These are phyloP conservation scores for Debaryomycetaceae sp. DNA, from an alignment of 1,139 yeast genomes.

Conservation along the genomic window DNA sequence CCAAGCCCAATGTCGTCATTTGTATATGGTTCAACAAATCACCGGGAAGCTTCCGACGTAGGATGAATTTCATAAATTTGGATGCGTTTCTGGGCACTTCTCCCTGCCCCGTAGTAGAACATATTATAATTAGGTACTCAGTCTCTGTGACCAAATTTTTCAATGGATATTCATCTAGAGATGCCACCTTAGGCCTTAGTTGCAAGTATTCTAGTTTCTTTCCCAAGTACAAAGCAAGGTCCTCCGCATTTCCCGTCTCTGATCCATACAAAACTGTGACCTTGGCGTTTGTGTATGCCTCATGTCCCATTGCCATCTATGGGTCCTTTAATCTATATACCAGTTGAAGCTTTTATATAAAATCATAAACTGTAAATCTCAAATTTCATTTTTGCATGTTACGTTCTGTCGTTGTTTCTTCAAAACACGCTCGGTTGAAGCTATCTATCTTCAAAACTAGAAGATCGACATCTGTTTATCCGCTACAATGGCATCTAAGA, in stretches of 20 bases:
- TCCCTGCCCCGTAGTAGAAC: constrained; percentile 96
- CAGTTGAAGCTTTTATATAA: no score
- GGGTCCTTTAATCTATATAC: no score
- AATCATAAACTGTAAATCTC: no score
- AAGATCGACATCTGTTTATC: neutral
- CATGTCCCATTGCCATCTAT: neutral
- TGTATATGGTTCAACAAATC: constrained; percentile 60
- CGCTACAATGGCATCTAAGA: constrained; percentile 23
- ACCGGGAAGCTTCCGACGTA: constrained; percentile 62
- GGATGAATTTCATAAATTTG: constrained; percentile 69
- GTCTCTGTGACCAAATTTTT: constrained; percentile 48
- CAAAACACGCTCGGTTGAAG: neutral
- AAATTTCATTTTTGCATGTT: no score
- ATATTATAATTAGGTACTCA: constrained; percentile 56
- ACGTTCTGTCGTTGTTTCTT: neutral
- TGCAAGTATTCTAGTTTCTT: constrained; percentile 54
- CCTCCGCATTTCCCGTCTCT: constrained; percentile 91
- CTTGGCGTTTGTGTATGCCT: neutral
- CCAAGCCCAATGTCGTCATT: constrained; percentile 81
- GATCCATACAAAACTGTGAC: constrained; percentile 80
- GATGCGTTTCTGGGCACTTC: constrained; percentile 79
- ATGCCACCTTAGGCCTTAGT: constrained; percentile 46
- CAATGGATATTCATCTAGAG: constrained; percentile 64
- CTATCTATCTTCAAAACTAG: neutral
- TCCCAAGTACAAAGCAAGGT: constrained; percentile 68